phyloP scores from a whole-genome alignment of 2,329 filamentous ascomycete species.

The Trichoderma oligosporum region DNA sequence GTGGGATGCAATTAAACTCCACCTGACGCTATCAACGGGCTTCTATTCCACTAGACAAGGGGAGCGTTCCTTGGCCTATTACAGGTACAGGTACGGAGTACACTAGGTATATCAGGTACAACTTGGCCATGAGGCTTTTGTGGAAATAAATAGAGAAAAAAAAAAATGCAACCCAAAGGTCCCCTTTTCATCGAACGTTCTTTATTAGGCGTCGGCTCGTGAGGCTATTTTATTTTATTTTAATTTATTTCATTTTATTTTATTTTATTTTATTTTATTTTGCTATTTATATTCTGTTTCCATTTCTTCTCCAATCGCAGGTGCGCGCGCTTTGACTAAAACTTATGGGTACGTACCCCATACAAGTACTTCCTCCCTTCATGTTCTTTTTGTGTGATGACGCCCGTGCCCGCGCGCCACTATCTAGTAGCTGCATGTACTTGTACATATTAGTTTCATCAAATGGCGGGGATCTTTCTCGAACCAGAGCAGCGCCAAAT shows the following conservation, averaged over 20 bases:
- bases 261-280: too few relatives aligned
- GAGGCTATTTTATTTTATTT: background rate
- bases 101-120: too few relatives aligned
- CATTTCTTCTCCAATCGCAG: background rate
- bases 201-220: too few relatives aligned
- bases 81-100: too few relatives aligned
- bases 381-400: background rate
- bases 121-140: too few relatives aligned
- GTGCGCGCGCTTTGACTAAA: too few relatives aligned
- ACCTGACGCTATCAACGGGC: slow-evolving; percentile 17
- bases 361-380: too few relatives aligned
- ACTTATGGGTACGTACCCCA: slow-evolving; percentile 6
- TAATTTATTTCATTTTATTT: too few relatives aligned
- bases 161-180: background rate
- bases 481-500: background rate
- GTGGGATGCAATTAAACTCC: slow-evolving; percentile 19
- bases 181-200: too few relatives aligned
- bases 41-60: slow-evolving; percentile 8
- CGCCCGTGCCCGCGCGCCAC: slow-evolving; percentile 10
- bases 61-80: slow-evolving; percentile 8
- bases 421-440: slow-evolving; percentile 2
- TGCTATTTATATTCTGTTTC: background rate
- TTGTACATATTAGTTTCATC: slow-evolving; percentile 1
- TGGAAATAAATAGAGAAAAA: background rate
- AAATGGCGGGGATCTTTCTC: slow-evolving; percentile 9